phyloP scores from a whole-genome alignment of 768 basidiomycete genomes.

The Lentinula edodes region DNA sequence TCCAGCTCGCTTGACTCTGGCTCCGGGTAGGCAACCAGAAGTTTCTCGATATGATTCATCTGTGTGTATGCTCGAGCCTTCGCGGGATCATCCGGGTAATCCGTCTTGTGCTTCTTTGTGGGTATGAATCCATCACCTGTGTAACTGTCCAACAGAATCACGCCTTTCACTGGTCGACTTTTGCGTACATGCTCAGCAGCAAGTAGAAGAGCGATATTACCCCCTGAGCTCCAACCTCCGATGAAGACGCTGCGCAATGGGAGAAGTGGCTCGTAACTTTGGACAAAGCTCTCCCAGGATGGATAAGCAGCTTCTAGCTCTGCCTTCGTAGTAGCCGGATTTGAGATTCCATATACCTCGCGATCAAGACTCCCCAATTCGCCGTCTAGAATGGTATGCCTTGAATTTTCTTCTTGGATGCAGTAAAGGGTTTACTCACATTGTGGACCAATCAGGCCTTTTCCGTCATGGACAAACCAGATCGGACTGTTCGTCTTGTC shows the following conservation, averaged over 20 bases:
- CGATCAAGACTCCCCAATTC: background rate
- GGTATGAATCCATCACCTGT: background rate
- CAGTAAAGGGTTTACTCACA: background rate
- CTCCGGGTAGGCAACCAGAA: background rate
- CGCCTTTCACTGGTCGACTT: background rate
- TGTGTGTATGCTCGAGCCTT: background rate
- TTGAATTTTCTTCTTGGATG: no score
- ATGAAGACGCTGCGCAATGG: background rate
- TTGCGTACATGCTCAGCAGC: background rate
- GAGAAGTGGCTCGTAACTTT: background rate
- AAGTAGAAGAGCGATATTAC: constrained; percentile 26
- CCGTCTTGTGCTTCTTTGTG: background rate
- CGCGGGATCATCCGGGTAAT: background rate
- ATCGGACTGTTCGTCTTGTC: background rate
- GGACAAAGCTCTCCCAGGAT: background rate
- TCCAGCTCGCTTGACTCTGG: background rate
- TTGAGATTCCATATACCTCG: background rate
- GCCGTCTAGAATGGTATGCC: background rate
- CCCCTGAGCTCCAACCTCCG: constrained; percentile 22
- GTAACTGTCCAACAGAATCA: background rate
- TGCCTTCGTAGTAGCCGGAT: background rate
- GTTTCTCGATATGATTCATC: background rate
- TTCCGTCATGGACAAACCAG: constrained; percentile 1
- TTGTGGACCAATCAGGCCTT: background rate
- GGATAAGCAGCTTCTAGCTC: background rate